A percentile compares a stretch with the other conserved stretches of the same genome.
phyloP scores from a whole-genome alignment of 2,329 filamentous ascomycete genomes.

The Claviceps pazoutovae region DNA sequence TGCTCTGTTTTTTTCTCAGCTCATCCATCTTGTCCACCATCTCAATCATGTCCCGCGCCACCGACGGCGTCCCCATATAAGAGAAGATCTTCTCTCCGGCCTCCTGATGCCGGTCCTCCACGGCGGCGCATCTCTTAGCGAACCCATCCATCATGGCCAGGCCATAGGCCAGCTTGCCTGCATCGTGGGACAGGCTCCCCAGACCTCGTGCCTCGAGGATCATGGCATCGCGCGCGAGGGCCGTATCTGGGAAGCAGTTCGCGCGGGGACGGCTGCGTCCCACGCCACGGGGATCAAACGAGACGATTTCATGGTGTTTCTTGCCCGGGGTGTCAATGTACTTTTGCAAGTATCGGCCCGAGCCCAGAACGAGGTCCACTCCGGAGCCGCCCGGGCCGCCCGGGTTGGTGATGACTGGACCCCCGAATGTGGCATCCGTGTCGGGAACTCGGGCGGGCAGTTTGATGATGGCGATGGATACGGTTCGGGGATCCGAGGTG shows the following conservation, averaged over 20 bases:
- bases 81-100: constrained; percentile 16
- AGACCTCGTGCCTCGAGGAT: constrained; percentile 19
- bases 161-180: constrained; percentile 12
- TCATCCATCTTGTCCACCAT: constrained; percentile 28
- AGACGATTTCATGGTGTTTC: constrained; percentile 27
- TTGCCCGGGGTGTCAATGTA: constrained; percentile 14
- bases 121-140: constrained; percentile 16
- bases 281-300: constrained; percentile 31
- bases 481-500: constrained; percentile 13
- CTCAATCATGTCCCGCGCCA: constrained; percentile 30
- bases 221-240: constrained; percentile 16
- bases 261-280: constrained; percentile 21
- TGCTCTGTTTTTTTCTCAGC: constrained; percentile 11
- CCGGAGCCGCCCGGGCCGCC: constrained; percentile 32
- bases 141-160: constrained; percentile 14
- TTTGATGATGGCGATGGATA: constrained; percentile 27
- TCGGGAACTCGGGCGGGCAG: constrained; percentile 25
- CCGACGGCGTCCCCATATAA: constrained; percentile 23
- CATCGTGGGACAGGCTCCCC: constrained; percentile 12
- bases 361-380: constrained; percentile 14
- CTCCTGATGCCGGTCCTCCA: constrained; percentile 1
- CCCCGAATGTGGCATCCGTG: constrained; percentile 24
- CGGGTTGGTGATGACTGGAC: constrained; percentile 29
- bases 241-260: constrained; percentile 23
- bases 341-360: constrained; percentile 17